These are phyloP conservation scores for Aspergillus nomiae DNA, from an alignment of 2,329 filamentous ascomycete species.

Conservation along the genomic window DNA sequence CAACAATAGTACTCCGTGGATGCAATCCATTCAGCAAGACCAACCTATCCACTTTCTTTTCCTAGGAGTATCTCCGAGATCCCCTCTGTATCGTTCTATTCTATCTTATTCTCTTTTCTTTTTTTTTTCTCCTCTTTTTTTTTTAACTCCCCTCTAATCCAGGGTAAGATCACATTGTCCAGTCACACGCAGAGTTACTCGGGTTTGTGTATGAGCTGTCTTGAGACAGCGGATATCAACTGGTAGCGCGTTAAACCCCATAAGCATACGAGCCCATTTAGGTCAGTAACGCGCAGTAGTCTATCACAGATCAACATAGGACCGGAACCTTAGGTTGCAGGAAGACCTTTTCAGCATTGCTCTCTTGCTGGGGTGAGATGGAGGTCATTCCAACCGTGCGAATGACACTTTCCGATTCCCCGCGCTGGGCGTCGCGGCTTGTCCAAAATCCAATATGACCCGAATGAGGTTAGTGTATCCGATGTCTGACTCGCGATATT, in stretches of 20 bases:
- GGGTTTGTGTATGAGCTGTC: constrained; percentile 2
- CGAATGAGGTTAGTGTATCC: constrained; percentile 2
- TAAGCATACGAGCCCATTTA: background rate
- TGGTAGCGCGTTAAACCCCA: background rate
- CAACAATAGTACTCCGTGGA: background rate
- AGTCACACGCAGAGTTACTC: constrained; percentile 11
- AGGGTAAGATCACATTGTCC: constrained; percentile 8
- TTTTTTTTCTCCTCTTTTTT: background rate
- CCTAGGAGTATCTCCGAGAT: background rate
- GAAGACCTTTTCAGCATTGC: background rate
- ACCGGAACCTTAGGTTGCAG: constrained; percentile 8
- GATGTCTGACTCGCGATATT: background rate
- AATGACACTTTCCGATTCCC: background rate
- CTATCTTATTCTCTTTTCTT: background rate
- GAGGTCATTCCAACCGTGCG: background rate
- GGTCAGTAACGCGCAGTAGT: background rate
- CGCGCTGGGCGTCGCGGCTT: background rate
- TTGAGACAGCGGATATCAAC: background rate
- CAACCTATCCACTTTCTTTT: background rate
- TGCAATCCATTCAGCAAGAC: background rate
- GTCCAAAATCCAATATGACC: constrained; percentile 7
- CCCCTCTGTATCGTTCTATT: background rate
- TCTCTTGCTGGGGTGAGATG: background rate
- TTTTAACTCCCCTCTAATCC: background rate
- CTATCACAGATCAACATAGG: constrained; percentile 3